Conservation (phyloP, 169 alveolate genomes). For the Eimeria praecox region DNA sequence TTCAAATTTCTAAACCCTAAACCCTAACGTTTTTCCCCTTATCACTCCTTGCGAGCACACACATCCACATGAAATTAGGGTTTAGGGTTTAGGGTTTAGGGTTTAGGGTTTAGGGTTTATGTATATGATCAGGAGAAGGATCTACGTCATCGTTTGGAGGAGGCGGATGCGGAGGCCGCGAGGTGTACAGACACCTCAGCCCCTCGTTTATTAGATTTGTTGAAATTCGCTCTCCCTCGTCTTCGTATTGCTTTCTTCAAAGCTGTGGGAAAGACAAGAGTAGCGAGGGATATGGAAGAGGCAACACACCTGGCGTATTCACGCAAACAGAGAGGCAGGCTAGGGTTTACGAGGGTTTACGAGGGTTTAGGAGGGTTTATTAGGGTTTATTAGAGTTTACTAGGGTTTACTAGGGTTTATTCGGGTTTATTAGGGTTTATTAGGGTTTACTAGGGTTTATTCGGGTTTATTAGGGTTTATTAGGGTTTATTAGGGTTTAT, state of each 20-base stretch:
- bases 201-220: constrained; percentile 49
- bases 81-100: constrained; percentile 26
- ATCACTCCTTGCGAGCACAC: too few species aligned
- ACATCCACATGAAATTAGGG: not conserved
- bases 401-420: constrained; percentile 23
- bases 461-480: constrained; percentile 23
- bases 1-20: not conserved
- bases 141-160: constrained; percentile 11
- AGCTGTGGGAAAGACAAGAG: not conserved
- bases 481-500: not conserved
- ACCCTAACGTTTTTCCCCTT: too few species aligned
- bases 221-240: not conserved
- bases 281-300: not conserved
- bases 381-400: not conserved
- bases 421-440: not conserved
- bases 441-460: not conserved
- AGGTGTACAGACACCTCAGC: constrained; percentile 11
- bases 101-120: not conserved
- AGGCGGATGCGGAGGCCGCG: constrained; percentile 66
- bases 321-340: not conserved
- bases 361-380: not conserved
- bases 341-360: not conserved
- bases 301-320: not conserved
- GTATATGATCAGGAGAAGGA: constrained; percentile 43
- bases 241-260: constrained; percentile 17